Conservation (phyloP, 768 basidiomycete species). For the Paxillus rubicundulus region DNA sequence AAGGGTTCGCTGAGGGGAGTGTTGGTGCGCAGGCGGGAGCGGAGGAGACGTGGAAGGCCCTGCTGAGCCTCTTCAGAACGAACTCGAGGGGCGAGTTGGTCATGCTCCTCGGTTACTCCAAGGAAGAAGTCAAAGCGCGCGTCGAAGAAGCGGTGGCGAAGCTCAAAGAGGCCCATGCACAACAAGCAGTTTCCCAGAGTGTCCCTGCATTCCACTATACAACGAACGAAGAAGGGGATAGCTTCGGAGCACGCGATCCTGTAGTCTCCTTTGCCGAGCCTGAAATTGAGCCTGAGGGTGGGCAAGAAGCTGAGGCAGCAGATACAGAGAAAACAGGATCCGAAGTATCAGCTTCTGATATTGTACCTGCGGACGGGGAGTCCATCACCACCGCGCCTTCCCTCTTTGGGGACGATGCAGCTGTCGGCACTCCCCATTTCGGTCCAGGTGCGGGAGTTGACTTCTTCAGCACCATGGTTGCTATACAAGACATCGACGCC, state of each 20-base stretch:
- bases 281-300: slow-evolving; percentile 40
- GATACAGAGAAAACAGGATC: slow-evolving; percentile 46
- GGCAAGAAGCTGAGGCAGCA: slow-evolving; percentile 26
- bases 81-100: slow-evolving; percentile 90
- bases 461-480: slow-evolving; percentile 83
- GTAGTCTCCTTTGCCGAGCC: slow-evolving; percentile 86
- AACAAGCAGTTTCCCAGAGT: slow-evolving; percentile 22
- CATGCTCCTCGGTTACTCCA: slow-evolving; percentile 88
- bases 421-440: slow-evolving; percentile 60
- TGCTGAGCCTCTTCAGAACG: slow-evolving; percentile 85
- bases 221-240: slow-evolving; percentile 40
- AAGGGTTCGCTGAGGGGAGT: slow-evolving; percentile 67
- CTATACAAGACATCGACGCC: slow-evolving; percentile 42
- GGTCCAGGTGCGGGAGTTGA: slow-evolving; percentile 61
- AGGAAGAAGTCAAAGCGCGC: slow-evolving; percentile 73
- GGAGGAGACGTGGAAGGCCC: slow-evolving; percentile 77
- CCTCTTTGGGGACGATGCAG: slow-evolving; percentile 78
- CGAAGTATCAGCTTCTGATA: slow-evolving; percentile 70
- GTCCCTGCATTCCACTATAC: slow-evolving; percentile 31
- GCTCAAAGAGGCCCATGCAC: slow-evolving; percentile 47
- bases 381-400: slow-evolving; percentile 85
- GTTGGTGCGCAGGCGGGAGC: slow-evolving; percentile 28
- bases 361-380: slow-evolving; percentile 65
- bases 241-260: slow-evolving; percentile 58
- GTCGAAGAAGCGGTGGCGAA: slow-evolving; percentile 82